A percentile compares a stretch with the other conserved stretches of the same genome.
Evolutionary conservation across 2,329 filamentous ascomycete genomes (phyloP).

Genomic region (Aspergillus transmontanensis): DNA sequence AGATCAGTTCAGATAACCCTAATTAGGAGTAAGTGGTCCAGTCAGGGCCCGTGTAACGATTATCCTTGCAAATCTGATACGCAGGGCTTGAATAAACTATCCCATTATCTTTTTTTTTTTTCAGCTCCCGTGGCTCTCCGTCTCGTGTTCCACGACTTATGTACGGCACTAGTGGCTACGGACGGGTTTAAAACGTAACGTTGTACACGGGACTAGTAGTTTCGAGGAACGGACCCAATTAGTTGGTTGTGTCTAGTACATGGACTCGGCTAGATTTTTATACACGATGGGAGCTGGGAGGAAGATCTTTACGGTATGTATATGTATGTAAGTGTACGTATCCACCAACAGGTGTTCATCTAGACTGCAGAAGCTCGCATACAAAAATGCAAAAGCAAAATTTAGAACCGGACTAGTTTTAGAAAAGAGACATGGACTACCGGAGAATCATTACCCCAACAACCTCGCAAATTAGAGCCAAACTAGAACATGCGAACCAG

Average conservation of each 20-base stretch:
- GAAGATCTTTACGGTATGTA: slow-evolving; percentile 1
- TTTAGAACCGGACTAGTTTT: neutral
- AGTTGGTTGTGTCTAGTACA: neutral
- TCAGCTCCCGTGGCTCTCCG: neutral
- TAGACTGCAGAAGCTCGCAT: neutral
- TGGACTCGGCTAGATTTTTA: too few relatives aligned
- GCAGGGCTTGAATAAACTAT: neutral
- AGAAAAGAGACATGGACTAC: neutral
- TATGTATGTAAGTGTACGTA: neutral
- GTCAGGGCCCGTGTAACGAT: neutral
- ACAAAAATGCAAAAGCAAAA: neutral
- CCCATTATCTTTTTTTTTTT: neutral
- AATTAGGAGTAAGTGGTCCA: neutral
- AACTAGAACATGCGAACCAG: neutral
- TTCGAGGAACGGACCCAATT: neutral
- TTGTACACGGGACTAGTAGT: neutral
- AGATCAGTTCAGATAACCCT: neutral
- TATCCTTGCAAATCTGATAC: slow-evolving; percentile 1
- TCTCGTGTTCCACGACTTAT: neutral
- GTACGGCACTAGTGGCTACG: neutral
- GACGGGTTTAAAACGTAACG: neutral
- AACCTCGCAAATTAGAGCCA: neutral
- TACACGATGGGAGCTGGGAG: neutral
- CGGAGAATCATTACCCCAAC: neutral
- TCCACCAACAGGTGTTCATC: neutral